These are phyloP conservation scores for Linanthus parryae DNA, from an alignment of 148 eudicot species.

Conservation along the genomic window DNA sequence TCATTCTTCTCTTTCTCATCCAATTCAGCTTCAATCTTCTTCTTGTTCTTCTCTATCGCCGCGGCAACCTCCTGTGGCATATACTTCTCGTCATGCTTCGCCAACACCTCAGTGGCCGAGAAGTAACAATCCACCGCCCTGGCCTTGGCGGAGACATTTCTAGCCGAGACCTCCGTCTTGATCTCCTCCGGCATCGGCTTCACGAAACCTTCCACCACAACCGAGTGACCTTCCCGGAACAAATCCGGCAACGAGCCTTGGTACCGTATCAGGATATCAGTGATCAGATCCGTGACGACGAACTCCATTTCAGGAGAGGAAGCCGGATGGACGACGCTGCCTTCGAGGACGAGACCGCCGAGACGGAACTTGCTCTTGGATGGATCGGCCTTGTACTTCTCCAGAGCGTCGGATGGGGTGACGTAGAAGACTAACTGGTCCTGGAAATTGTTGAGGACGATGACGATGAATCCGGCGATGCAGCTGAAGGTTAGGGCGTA, in stretches of 20 bases:
- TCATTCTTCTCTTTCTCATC: constrained; percentile 27
- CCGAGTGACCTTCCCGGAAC: constrained; percentile 93
- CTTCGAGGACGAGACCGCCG: constrained; percentile 86
- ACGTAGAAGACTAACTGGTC: constrained; percentile 81
- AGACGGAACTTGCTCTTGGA: constrained; percentile 48
- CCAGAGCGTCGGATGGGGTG: constrained; percentile 69
- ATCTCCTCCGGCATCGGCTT: constrained; percentile 61
- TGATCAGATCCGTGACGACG: constrained; percentile 73
- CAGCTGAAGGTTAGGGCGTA: constrained; percentile 74
- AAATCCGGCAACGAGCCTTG: constrained; percentile 88
- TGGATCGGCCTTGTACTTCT: constrained; percentile 46
- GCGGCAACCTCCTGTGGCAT: constrained; percentile 90
- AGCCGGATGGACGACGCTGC: constrained; percentile 56
- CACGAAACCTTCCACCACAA: constrained; percentile 90
- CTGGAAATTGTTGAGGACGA: constrained; percentile 76
- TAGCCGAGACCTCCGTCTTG: constrained; percentile 20
- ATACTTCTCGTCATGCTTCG: constrained; percentile 97
- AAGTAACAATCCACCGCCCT: constrained; percentile 69
- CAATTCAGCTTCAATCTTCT: constrained; percentile 35
- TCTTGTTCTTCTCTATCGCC: constrained; percentile 87
- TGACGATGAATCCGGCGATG: constrained; percentile 65
- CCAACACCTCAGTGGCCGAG: constrained; percentile 79
- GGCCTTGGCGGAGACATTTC: constrained; percentile 54
- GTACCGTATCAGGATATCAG: constrained; percentile 76
- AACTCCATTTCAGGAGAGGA: constrained; percentile 68